Base-by-base conservation (phyloP, 345 rosid species). In the Fremontodendron californicum region DNA sequence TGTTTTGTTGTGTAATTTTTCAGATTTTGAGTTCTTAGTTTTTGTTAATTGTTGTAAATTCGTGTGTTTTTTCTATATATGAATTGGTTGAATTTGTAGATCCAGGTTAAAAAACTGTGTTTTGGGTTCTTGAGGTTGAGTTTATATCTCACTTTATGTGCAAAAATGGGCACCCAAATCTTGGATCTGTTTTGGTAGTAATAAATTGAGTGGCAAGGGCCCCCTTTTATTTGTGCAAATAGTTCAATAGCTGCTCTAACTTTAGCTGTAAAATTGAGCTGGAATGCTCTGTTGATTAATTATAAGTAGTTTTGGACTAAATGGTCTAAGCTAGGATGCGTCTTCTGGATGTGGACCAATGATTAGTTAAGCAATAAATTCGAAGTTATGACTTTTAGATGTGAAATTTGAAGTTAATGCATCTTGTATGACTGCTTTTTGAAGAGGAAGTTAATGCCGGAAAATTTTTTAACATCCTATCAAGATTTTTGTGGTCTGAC, bases 211-310 rank as follows among this genome's bases (percentile, higher is more conserved):
- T 54, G 40, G 9, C 42, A 16, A 62, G 35, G 21, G 29, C 57
- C 74, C 43, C 52, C 35, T 29, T 35, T 29, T 63, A 62, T 62
- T 27, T 31, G 60, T 31, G 64, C 43, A 62, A 62, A 46, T 63
- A 29, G 57, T 49, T 45, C 76, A 33, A 71, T 51, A 71, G 42
- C 27, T 48, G 43, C 58, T 71, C 25, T 71, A 18, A 18, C 39
- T 78, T 80, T 66, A 80, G 80, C 79, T 78, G 77, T 74, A 77
- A 39, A 82, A 19, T 75, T 81, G 82, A 82, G 77, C 85, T 85
- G 63, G 70, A 37, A 9, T 78, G 75, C 80, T 33, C 57, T 33
- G 15, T 49, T 10, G 16, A 71, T 49, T 71, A 51, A 19, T 49
- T 71, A 49, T 18, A 51, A 49, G 61, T 75, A 13, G 57, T 27